Base-by-base conservation (phyloP, 495 filamentous ascomycete species). In the Xylaria curta region DNA sequence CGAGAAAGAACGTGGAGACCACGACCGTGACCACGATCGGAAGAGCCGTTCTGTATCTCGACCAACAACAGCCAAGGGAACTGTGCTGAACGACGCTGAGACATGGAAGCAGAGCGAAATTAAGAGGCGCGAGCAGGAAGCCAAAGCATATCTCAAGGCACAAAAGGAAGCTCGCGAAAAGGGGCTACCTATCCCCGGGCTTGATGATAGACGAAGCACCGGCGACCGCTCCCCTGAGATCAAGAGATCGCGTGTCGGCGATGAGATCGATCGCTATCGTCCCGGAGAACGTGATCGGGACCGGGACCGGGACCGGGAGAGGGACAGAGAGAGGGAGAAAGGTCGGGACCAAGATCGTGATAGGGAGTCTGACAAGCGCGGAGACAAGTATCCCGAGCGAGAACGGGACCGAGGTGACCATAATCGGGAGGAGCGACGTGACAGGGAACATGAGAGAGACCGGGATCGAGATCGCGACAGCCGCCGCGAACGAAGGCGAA, bases 81-180 rank as follows among this genome's bases (percentile, higher is more conserved):
- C 64, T 36, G 66, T 68, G 33, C 31, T 76, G 19, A 76, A 62
- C 8, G 76, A 78, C 44, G 75, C 76, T 38, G 84, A 84, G 76
- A 82, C 81, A 3, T 85, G 84, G 85, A 88, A 87, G 70, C 85
- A 85, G 68, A 82, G 80, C 49, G 85, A 87, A 74, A 84, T 86
- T 60, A 87, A 83, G 77, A 83, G 86, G 69, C 85, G 87, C n/a
- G 87, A 88, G 69, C 81, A 84, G 66, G 86, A 89, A 78, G 87
- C 87, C n/a, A 88, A 86, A 72, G 84, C 84, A 17, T 89, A 88
- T 72, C 78, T 87, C 19, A 86, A 85, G 10, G 85, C 84, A 6
- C 85, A 86, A 61, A 85, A 85, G 58, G 85, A 86, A 65, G 86
- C 86, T 24, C 78, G 81, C 13, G 85, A 80, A 60, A 87, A 87